phyloP scores from a whole-genome alignment of 2,329 filamentous ascomycete genomes.

The Chalaropsis ovoidea region DNA sequence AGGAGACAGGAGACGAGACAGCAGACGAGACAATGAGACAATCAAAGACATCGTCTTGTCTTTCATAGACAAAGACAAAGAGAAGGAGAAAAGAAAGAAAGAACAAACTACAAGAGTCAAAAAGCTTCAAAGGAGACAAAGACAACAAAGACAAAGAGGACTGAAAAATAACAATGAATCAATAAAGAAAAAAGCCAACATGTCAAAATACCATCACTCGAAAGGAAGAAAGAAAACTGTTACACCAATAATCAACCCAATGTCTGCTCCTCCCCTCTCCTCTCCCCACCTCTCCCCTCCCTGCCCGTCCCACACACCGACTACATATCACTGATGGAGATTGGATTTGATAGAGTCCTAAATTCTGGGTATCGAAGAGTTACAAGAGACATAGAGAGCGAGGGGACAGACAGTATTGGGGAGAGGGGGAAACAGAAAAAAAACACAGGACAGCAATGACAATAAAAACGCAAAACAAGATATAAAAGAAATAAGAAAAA shows the following conservation, averaged over 20 bases:
- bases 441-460: not conserved
- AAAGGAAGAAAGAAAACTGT: not conserved
- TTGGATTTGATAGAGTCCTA: slow-evolving; percentile 7
- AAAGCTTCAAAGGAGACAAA: slow-evolving; percentile 25
- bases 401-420: not conserved
- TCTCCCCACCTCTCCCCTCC: too few species aligned
- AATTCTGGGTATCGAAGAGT: slow-evolving; percentile 12
- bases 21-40: too few species aligned
- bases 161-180: not conserved
- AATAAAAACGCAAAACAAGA: not conserved
- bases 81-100: too few species aligned
- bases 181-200: not conserved
- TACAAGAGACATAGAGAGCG: not conserved
- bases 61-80: too few species aligned
- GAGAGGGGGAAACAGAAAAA: not conserved
- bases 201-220: not conserved
- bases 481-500: not conserved
- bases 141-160: not conserved
- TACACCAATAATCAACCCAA: not conserved
- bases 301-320: too few species aligned
- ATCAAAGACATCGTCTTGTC: too few species aligned
- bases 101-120: slow-evolving; percentile 18
- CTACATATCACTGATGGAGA: not conserved
- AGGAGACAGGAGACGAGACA: too few species aligned
- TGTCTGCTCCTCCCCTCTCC: too few species aligned